These are phyloP conservation scores for Rhizopogon roseolus DNA, from an alignment of 768 basidiomycete species.

Conservation along the genomic window DNA sequence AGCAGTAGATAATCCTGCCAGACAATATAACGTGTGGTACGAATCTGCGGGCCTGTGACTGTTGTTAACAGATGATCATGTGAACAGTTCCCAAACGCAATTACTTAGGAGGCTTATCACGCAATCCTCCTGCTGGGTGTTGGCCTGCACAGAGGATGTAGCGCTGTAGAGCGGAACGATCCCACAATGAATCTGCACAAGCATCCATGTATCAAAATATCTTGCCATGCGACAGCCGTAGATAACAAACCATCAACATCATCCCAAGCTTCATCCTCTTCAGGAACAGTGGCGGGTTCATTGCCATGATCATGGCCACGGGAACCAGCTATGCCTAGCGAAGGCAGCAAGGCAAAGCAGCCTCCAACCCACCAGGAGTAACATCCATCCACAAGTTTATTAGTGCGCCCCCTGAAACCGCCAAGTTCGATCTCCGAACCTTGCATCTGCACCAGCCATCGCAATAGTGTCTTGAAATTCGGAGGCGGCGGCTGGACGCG, in stretches of 20 bases:
- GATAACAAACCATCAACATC: conserved; percentile 57
- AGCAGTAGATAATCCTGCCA: conserved; percentile 83
- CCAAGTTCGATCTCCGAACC: conserved; percentile 79
- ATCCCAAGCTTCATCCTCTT: conserved; percentile 50
- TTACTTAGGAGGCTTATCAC: conserved; percentile 95
- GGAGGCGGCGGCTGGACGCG: conserved; percentile 33
- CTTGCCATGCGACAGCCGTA: not conserved
- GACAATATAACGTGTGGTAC: conserved; percentile 92
- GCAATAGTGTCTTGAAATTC: conserved; percentile 53
- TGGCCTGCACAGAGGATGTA: conserved; percentile 88
- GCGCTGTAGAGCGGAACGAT: conserved; percentile 74
- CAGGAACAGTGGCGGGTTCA: not conserved
- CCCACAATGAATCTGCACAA: conserved; percentile 41
- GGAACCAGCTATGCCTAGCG: conserved; percentile 37
- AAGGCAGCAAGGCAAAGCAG: conserved; percentile 72
- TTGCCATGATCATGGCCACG: conserved; percentile 23
- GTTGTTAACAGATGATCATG: not conserved
- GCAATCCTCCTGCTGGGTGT: conserved; percentile 76
- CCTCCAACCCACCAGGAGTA: conserved; percentile 99
- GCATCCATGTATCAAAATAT: conserved; percentile 20
- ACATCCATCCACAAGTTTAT: conserved; percentile 99
- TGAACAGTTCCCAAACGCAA: conserved; percentile 9
- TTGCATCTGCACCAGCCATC: conserved; percentile 88
- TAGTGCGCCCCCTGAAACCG: conserved; percentile 90
- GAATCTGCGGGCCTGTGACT: conserved; percentile 71